Percentiles rank a stretch among this genome's conserved stretches.
These are phyloP conservation scores for Claviceps maximensis DNA, from an alignment of 2,329 filamentous ascomycete genomes.

Conservation along the genomic window DNA sequence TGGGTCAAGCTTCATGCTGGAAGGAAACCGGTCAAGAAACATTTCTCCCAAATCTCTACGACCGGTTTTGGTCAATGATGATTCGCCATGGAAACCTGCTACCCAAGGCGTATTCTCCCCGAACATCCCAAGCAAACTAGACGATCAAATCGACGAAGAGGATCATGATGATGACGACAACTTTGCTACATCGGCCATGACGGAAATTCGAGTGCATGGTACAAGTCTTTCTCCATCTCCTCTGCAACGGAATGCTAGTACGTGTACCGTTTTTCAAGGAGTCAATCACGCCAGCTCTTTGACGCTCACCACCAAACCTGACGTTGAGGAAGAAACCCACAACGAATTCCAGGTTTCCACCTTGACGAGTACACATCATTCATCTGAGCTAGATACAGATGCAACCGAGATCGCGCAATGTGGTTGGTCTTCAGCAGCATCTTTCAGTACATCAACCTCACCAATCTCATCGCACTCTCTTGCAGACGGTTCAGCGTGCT, in stretches of 20 bases:
- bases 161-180: conserved; percentile 49
- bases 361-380: conserved; percentile 5
- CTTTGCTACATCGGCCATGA: conserved; percentile 40
- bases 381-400: conserved; percentile 12
- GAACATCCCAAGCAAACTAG: conserved; percentile 23
- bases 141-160: conserved; percentile 26
- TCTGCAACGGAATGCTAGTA: conserved; percentile 24
- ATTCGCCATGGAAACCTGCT: conserved; percentile 12
- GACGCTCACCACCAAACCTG: conserved; percentile 12
- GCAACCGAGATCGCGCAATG: conserved; percentile 12
- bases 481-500: conserved; percentile 30
- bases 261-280: conserved; percentile 10
- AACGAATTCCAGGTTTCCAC: conserved; percentile 10
- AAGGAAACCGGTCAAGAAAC: conserved; percentile 32
- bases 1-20: conserved; percentile 14
- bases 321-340: conserved; percentile 6
- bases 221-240: conserved; percentile 42
- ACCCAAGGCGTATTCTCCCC: background rate
- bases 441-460: conserved; percentile 18
- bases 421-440: conserved; percentile 14
- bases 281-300: conserved; percentile 12
- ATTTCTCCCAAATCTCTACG: conserved; percentile 43
- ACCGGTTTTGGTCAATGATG: conserved; percentile 37
- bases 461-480: conserved; percentile 25
- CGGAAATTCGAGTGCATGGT: conserved; percentile 29